phyloP scores from a whole-genome alignment of 345 rosid species.

The Hibiscus tridactylites region DNA sequence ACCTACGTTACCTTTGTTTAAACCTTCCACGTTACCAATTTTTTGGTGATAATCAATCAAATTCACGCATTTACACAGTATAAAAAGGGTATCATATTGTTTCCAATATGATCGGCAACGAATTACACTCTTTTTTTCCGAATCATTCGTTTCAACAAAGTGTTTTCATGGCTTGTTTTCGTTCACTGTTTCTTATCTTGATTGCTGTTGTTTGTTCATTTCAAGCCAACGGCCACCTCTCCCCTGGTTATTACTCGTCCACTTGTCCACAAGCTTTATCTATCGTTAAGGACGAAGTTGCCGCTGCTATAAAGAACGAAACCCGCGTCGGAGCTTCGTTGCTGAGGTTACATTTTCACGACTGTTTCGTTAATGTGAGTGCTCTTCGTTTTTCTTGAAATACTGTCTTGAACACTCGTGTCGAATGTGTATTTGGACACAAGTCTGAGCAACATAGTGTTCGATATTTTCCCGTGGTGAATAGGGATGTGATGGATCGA shows the following conservation, averaged over 20 bases:
- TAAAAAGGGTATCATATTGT: neutral
- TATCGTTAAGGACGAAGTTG: slow-evolving; percentile 16
- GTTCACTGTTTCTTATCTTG: neutral
- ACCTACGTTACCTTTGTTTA: neutral
- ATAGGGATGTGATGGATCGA: slow-evolving; percentile 56
- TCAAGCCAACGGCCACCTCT: slow-evolving; percentile 19
- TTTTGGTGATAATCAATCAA: neutral
- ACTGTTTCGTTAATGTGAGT: slow-evolving; percentile 44
- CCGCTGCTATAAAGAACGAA: slow-evolving; percentile 18
- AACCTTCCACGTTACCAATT: neutral
- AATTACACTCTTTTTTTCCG: neutral
- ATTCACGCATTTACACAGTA: neutral
- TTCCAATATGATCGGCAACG: neutral
- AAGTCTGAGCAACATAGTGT: neutral
- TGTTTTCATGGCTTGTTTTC: neutral
- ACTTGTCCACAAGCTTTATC: slow-evolving; percentile 27
- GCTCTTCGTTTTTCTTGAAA: neutral
- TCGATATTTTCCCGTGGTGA: neutral
- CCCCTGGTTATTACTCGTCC: slow-evolving; percentile 15
- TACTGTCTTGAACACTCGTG: too few species aligned
- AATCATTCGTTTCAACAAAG: neutral
- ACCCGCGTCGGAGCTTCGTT: slow-evolving; percentile 33
- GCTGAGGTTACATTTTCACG: slow-evolving; percentile 20
- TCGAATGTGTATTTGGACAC: too few species aligned
- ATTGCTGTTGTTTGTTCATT: neutral